These are phyloP conservation scores for Coemansia reversa DNA, from an alignment of 192 early-diverging fungal genomes.

Conservation along the genomic window DNA sequence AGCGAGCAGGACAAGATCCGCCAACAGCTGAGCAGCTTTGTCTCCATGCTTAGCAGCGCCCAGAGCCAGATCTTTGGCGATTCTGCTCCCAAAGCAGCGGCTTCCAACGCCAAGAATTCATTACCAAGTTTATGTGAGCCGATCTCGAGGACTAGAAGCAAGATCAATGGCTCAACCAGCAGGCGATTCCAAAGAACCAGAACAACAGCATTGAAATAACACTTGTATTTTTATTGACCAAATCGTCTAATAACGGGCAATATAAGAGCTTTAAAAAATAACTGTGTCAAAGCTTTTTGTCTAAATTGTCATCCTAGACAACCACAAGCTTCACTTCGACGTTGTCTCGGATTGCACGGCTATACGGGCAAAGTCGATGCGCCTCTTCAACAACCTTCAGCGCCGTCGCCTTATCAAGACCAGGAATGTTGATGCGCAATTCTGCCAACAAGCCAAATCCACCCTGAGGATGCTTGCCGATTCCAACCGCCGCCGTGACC, in stretches of 20 bases:
- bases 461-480: constrained; percentile 55
- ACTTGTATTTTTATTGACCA: not conserved
- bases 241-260: not conserved
- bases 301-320: constrained; percentile 16
- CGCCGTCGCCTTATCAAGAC: constrained; percentile 46
- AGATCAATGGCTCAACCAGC: not conserved
- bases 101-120: not conserved
- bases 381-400: constrained; percentile 54
- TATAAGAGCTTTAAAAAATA: not conserved
- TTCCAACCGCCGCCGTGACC: constrained; percentile 50
- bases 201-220: not conserved
- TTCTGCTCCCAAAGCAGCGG: not conserved
- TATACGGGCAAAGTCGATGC: constrained; percentile 60
- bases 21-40: constrained; percentile 34
- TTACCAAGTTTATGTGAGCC: not conserved
- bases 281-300: not conserved
- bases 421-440: constrained; percentile 50
- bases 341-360: constrained; percentile 56
- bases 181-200: not conserved
- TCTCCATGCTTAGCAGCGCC: constrained; percentile 42
- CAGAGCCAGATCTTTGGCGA: constrained; percentile 40
- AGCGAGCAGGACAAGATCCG: constrained; percentile 35
- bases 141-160: not conserved
- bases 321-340: constrained; percentile 57
- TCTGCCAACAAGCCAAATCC: constrained; percentile 57